These are phyloP conservation scores for Phialophora verrucosa DNA, from an alignment of 2,329 filamentous ascomycete species.

Conservation along the genomic window DNA sequence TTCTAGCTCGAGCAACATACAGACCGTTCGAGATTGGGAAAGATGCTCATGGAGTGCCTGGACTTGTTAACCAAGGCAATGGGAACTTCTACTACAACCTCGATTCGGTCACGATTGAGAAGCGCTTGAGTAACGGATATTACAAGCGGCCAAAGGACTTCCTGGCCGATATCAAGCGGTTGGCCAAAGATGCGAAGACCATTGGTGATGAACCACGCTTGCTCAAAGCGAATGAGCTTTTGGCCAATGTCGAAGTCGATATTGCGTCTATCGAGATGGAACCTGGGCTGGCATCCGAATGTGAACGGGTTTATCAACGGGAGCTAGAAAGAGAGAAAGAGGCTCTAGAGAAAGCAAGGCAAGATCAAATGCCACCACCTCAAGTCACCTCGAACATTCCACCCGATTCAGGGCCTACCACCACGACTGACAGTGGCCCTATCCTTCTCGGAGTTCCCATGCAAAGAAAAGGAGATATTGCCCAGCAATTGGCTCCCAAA, in stretches of 20 bases:
- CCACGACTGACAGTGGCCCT: slow-evolving; percentile 49
- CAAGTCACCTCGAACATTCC: slow-evolving; percentile 58
- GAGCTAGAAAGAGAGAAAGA: slow-evolving; percentile 72
- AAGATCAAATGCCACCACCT: slow-evolving; percentile 53
- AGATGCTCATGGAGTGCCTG: slow-evolving; percentile 78
- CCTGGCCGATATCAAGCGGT: slow-evolving; percentile 79
- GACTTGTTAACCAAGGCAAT: slow-evolving; percentile 74
- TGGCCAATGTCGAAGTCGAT: slow-evolving; percentile 93
- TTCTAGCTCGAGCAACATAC: slow-evolving; percentile 61
- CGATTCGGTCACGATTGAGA: slow-evolving; percentile 90
- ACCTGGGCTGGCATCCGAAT: slow-evolving; percentile 70
- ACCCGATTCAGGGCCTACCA: slow-evolving; percentile 57
- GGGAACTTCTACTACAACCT: slow-evolving; percentile 95
- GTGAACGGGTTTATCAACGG: slow-evolving; percentile 78
- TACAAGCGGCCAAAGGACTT: slow-evolving; percentile 93
- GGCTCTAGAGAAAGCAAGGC: slow-evolving; percentile 62
- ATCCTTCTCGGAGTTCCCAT: slow-evolving; percentile 69
- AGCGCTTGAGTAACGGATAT: slow-evolving; percentile 94
- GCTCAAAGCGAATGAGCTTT: slow-evolving; percentile 87
- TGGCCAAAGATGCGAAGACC: slow-evolving; percentile 83
- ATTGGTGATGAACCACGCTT: slow-evolving; percentile 82
- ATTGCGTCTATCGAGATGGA: slow-evolving; percentile 75
- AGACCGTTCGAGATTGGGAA: slow-evolving; percentile 80
- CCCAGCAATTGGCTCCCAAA: slow-evolving; percentile 47
- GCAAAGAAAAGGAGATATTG: slow-evolving; percentile 53